Evolutionary conservation across 352 stramenopile genomes (phyloP).

Genomic region (Pythium scleroteichum): DNA sequence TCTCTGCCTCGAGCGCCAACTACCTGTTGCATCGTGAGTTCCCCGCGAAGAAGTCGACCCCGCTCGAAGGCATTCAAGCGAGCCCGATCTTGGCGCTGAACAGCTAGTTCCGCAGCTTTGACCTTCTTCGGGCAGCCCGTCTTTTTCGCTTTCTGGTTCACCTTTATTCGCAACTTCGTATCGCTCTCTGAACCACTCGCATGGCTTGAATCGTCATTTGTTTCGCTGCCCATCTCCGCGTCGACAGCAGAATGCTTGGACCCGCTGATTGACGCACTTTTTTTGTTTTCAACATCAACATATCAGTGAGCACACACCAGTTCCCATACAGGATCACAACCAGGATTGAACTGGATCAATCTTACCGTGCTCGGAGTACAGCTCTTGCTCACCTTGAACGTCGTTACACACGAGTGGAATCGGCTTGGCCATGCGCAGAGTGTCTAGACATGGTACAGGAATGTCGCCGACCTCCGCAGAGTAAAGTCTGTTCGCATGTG

Average conservation of each 20-base stretch:
- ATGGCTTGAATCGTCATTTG: not conserved
- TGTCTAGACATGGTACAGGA: not conserved
- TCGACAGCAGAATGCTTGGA: too few species aligned
- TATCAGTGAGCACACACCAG: too few species aligned
- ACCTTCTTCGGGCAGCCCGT: constrained; percentile 5
- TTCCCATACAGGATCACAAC: too few species aligned
- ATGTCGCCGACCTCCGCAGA: constrained; percentile 3
- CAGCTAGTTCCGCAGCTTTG: not conserved
- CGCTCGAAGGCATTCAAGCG: constrained; percentile 12
- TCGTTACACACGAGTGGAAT: not conserved
- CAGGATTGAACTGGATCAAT: too few species aligned
- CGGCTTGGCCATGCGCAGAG: not conserved
- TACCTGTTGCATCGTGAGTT: constrained; percentile 17
- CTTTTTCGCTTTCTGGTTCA: constrained; percentile 9
- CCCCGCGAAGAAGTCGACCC: not conserved
- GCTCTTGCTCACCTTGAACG: not conserved
- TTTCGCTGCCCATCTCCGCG: not conserved
- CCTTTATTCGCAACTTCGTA: constrained; percentile 5
- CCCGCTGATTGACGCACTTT: too few species aligned
- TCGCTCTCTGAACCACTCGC: not conserved
- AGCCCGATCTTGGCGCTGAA: not conserved
- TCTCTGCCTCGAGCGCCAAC: constrained; percentile 1
- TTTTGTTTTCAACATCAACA: too few species aligned
- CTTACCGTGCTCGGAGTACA: too few species aligned
- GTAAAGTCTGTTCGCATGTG: constrained; percentile 7